phyloP scores from a whole-genome alignment of 208 protist genomes.

The Crithidia fasciculata region DNA sequence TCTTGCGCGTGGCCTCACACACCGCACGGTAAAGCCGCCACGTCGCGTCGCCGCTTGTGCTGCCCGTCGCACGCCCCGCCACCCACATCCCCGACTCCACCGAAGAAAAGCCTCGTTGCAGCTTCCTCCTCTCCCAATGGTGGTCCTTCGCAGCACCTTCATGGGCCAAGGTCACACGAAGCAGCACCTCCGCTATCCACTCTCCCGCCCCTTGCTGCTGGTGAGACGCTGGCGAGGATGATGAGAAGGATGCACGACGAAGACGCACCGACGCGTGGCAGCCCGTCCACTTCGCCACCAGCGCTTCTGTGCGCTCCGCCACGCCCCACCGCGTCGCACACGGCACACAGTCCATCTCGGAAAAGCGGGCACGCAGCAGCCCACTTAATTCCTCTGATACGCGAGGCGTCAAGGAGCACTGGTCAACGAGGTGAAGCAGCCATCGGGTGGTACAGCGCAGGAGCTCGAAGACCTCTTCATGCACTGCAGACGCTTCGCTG shows the following conservation, averaged over 20 bases:
- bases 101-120: not conserved
- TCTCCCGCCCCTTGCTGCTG: not conserved
- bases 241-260: not conserved
- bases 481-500: no score
- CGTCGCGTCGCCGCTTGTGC: constrained; percentile 18
- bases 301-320: constrained; percentile 13
- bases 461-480: not conserved
- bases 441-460: constrained; percentile 15
- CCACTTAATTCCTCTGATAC: constrained; percentile 14
- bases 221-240: not conserved
- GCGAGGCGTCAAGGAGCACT: constrained; percentile 8
- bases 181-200: constrained; percentile 22
- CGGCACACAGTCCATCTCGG: constrained; percentile 6
- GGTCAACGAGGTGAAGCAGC: constrained; percentile 8
- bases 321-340: not conserved
- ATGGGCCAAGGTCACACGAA: not conserved
- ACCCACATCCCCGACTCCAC: constrained; percentile 22
- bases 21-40: constrained; percentile 15
- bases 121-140: not conserved
- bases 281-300: constrained; percentile 22
- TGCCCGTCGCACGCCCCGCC: constrained; percentile 5
- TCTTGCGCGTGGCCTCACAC: constrained; percentile 9
- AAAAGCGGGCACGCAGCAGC: constrained; percentile 11
- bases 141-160: not conserved
- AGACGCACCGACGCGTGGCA: constrained; percentile 14